Percentiles rank a stretch among this genome's conserved stretches.
Conservation (phyloP, 73 alveolate genomes). For the Paraurostyla sp. region DNA sequence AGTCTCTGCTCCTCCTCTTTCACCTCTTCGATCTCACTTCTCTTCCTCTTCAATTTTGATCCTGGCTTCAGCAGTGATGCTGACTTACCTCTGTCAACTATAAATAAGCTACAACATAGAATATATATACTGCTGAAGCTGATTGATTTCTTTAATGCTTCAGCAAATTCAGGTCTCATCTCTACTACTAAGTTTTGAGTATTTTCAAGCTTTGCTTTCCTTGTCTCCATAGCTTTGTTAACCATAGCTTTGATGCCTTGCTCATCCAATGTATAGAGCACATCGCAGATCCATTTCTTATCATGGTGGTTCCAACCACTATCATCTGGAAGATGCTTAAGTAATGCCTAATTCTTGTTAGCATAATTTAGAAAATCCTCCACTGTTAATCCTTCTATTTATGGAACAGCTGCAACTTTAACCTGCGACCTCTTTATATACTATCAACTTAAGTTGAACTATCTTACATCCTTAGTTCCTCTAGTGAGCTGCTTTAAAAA, state of each 20-base stretch:
- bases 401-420: neutral
- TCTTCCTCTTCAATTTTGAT: too few relatives aligned
- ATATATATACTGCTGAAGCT: neutral
- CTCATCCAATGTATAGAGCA: neutral
- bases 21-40: constrained; percentile 15
- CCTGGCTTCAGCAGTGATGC: neutral
- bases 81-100: neutral
- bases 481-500: neutral
- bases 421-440: neutral
- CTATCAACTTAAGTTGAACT: neutral
- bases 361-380: neutral
- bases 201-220: neutral
- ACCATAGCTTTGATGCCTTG: neutral
- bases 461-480: neutral
- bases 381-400: neutral
- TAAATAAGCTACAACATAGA: neutral
- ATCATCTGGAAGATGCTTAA: neutral
- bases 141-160: neutral
- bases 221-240: neutral
- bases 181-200: neutral
- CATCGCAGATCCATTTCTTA: constrained; percentile 15
- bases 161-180: constrained; percentile 4
- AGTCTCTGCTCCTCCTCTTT: neutral
- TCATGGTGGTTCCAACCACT: neutral
- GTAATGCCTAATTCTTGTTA: neutral